These are phyloP conservation scores for Geotrichum candidum DNA, from an alignment of 1,139 yeast species.

Conservation along the genomic window DNA sequence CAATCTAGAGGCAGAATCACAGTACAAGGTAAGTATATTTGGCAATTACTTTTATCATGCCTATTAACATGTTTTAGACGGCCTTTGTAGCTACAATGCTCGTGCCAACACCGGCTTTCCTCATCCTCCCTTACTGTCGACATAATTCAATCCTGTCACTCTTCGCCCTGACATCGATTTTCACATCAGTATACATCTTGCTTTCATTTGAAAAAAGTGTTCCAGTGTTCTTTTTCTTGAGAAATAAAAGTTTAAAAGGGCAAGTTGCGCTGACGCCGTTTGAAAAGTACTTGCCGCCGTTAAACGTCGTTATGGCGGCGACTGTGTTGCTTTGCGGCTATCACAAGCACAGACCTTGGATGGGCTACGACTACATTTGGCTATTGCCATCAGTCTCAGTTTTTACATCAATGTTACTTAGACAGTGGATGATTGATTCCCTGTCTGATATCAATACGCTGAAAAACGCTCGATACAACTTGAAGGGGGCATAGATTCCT, in stretches of 20 bases:
- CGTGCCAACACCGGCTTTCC: conserved; percentile 33
- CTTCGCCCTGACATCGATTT: conserved; percentile 27
- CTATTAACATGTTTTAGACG: conserved; percentile 7
- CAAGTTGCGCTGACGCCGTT: conserved; percentile 12
- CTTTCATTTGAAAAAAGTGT: conserved; percentile 16
- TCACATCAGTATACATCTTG: conserved; percentile 26
- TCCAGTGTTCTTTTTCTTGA: conserved; percentile 3
- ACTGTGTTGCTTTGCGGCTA: conserved; percentile 25
- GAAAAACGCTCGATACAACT: conserved; percentile 25
- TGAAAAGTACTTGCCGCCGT: conserved; percentile 16
- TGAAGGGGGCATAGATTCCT: conserved; percentile 29
- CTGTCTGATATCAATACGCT: conserved; percentile 24
- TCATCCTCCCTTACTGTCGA: conserved; percentile 32
- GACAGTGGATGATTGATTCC: conserved; percentile 30
- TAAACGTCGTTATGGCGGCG: conserved; percentile 23
- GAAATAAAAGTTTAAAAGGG: conserved; percentile 1
- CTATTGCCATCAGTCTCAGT: conserved; percentile 29
- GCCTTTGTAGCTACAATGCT: conserved; percentile 28
- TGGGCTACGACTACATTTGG: conserved; percentile 33
- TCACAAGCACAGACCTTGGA: conserved; percentile 28
- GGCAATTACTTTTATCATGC: not conserved
- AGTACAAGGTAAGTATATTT: conserved; percentile 20
- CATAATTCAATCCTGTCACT: conserved; percentile 31
- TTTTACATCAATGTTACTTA: conserved; percentile 24
- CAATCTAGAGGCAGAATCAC: conserved; percentile 25